A percentile compares a stretch with the other conserved stretches of the same genome.
Evolutionary conservation across 1,139 yeast genomes (phyloP).

Genomic region (Pichia cactophila): DNA sequence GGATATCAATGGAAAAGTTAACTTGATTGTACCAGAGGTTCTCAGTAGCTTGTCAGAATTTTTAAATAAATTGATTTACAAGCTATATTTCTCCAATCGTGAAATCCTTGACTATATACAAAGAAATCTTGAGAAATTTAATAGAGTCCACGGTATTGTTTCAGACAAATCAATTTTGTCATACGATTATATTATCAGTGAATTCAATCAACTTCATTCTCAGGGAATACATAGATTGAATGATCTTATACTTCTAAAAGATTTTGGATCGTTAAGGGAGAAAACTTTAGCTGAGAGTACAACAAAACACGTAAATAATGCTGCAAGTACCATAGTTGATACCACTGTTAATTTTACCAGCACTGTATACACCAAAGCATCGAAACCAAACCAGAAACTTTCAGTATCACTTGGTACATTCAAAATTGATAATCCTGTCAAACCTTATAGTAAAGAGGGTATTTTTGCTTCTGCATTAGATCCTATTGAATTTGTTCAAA

Average conservation of each 20-base stretch:
- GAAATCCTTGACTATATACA: constrained; percentile 29
- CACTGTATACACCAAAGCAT: constrained; percentile 26
- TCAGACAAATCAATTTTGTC: constrained; percentile 13
- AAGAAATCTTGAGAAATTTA: constrained; percentile 30
- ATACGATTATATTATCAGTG: constrained; percentile 19
- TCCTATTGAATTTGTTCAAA: constrained; percentile 20
- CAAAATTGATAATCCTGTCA: constrained; percentile 28
- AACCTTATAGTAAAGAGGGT: constrained; percentile 24
- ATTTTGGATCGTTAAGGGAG: constrained; percentile 22
- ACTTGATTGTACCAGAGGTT: constrained; percentile 39
- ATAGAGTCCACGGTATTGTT: constrained; percentile 35
- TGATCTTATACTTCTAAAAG: constrained; percentile 28
- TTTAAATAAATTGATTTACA: constrained; percentile 35
- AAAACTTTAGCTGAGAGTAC: constrained; percentile 22
- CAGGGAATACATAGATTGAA: constrained; percentile 32
- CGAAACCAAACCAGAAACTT: constrained; percentile 25
- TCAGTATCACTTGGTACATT: constrained; percentile 19
- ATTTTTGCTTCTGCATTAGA: constrained; percentile 25
- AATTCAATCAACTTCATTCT: constrained; percentile 27
- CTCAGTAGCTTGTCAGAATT: constrained; percentile 43
- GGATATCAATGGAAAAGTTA: constrained; percentile 36
- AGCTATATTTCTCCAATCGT: constrained; percentile 29
- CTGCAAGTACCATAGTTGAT: constrained; percentile 24
- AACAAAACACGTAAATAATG: constrained; percentile 19
- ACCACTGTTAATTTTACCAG: constrained; percentile 24